Evolutionary conservation across 2,329 filamentous ascomycete genomes (phyloP).

Genomic region (Monosporascus sp.): DNA sequence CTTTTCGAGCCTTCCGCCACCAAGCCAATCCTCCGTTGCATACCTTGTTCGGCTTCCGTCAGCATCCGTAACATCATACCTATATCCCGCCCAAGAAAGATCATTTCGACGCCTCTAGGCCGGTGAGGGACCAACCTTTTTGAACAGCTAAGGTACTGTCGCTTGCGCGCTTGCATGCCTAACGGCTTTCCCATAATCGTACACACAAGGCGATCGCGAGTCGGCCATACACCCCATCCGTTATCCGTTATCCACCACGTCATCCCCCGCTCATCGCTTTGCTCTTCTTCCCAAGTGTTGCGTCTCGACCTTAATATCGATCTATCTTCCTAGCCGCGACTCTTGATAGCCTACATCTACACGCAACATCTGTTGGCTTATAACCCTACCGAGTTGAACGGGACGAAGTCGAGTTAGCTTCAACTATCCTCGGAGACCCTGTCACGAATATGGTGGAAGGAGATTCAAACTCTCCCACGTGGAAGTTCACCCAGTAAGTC

Average conservation of each 20-base stretch:
- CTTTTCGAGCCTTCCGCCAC: neutral
- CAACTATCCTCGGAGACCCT: constrained; percentile 7
- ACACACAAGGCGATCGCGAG: neutral
- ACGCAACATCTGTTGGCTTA: constrained; percentile 3
- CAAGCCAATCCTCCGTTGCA: neutral
- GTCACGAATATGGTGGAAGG: constrained; percentile 84
- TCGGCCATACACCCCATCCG: too few species aligned
- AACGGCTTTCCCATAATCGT: neutral
- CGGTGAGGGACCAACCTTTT: neutral
- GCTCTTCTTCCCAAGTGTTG: constrained; percentile 9
- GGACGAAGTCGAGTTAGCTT: constrained; percentile 17
- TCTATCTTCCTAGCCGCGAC: constrained; percentile 7
- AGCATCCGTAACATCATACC: neutral
- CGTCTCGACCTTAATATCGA: constrained; percentile 5
- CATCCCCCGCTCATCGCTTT: constrained; percentile 1
- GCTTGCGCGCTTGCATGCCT: neutral
- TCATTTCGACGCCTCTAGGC: neutral
- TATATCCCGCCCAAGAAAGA: neutral
- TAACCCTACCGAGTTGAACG: constrained; percentile 1
- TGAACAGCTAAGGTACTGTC: neutral
- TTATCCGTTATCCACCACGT: neutral
- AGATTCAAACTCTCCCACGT: constrained; percentile 90
- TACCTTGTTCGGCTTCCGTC: neutral
- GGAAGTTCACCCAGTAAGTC: constrained; percentile 98
- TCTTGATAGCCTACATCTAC: constrained; percentile 4